Conservation (phyloP, 768 basidiomycete genomes). For the Russula dissimulans region DNA sequence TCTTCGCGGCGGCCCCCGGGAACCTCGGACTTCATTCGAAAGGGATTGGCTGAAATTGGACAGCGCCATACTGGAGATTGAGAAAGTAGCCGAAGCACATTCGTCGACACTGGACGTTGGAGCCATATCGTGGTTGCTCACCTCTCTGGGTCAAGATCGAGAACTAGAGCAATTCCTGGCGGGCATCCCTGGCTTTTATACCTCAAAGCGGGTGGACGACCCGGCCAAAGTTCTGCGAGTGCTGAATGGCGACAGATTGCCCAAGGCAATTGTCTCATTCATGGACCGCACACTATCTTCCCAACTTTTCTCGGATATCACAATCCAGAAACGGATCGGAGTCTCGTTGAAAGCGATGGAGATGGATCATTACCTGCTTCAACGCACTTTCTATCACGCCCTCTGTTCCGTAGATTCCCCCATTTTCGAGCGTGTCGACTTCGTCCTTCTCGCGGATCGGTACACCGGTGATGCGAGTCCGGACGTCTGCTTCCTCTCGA, state of each 20-base stretch:
- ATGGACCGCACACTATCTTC: conserved; percentile 3
- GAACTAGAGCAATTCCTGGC: conserved; percentile 3
- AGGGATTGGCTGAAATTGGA: not conserved
- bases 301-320: not conserved
- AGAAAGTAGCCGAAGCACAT: not conserved
- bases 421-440: conserved; percentile 1
- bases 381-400: not conserved
- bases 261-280: not conserved
- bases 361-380: not conserved
- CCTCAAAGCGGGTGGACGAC: conserved; percentile 1
- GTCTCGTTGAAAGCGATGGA: not conserved
- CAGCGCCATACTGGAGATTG: not conserved
- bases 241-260: not conserved
- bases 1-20: not conserved
- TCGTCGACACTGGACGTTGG: not conserved
- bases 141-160: not conserved
- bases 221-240: not conserved
- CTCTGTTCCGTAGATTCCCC: not conserved
- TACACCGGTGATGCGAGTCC: not conserved
- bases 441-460: not conserved
- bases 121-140: not conserved
- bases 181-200: conserved; percentile 5
- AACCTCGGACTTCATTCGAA: not conserved
- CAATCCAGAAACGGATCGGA: not conserved
- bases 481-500: not conserved